Evolutionary conservation across 129 eudicot genomes (phyloP).

Genomic region (Centrapalus pauciflorus): DNA sequence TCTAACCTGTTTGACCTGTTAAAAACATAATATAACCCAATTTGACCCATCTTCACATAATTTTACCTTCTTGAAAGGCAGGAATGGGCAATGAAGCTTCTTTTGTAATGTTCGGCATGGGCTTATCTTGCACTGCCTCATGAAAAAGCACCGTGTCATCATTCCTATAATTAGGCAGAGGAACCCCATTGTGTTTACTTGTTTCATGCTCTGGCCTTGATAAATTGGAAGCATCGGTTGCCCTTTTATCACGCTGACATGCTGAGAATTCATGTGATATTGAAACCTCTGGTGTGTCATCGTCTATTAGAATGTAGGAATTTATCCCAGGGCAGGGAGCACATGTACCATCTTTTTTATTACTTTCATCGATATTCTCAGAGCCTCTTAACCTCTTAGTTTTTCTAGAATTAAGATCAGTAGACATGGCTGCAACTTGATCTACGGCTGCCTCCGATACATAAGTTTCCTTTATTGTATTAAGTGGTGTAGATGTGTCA

Average conservation of each 20-base stretch:
- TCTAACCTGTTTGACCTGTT: neutral
- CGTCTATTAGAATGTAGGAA: constrained; percentile 26
- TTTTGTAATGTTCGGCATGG: constrained; percentile 24
- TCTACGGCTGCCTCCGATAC: constrained; percentile 2
- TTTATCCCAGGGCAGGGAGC: constrained; percentile 10
- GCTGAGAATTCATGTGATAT: constrained; percentile 11
- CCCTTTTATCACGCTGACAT: neutral
- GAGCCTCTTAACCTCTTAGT: constrained; percentile 27
- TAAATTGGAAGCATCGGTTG: neutral
- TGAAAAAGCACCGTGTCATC: constrained; percentile 32
- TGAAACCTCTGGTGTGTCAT: constrained; percentile 26
- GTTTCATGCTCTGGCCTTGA: constrained; percentile 4
- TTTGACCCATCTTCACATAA: neutral
- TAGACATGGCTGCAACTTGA: neutral
- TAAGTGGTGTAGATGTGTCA: constrained; percentile 18
- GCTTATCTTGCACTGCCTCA: constrained; percentile 35
- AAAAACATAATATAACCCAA: no score
- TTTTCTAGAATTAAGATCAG: constrained; percentile 19
- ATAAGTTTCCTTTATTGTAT: constrained; percentile 28
- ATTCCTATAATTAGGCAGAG: constrained; percentile 13
- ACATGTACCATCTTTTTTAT: constrained; percentile 8
- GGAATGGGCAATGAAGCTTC: constrained; percentile 29
- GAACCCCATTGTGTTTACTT: constrained; percentile 13
- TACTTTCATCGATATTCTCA: constrained; percentile 3
- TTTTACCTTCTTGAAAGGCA: constrained; percentile 54